Percentiles rank a stretch among this genome's conserved stretches.
Conservation (phyloP, 768 basidiomycete species). For the Dictyophora rubrovolvata region DNA sequence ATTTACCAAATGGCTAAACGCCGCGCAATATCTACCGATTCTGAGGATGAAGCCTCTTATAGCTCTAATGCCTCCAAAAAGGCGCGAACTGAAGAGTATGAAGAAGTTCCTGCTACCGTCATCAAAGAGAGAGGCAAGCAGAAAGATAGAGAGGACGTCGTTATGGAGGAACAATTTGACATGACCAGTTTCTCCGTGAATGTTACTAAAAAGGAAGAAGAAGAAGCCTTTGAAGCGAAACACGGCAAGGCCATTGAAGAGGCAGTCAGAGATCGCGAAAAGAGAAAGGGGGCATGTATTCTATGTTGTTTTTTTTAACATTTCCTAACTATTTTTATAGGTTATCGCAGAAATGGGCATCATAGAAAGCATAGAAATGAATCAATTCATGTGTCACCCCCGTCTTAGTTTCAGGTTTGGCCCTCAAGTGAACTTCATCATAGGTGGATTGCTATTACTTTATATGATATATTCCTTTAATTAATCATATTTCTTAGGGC, state of each 20-base stretch:
- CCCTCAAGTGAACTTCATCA: constrained; percentile 94
- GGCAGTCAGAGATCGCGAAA: constrained; percentile 36
- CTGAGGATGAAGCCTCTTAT: constrained; percentile 24
- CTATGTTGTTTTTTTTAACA: not conserved
- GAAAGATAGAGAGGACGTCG: constrained; percentile 16
- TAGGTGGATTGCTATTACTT: constrained; percentile 40
- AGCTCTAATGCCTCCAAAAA: constrained; percentile 23
- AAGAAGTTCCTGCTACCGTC: constrained; percentile 20
- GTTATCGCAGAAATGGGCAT: constrained; percentile 78
- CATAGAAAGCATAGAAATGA: constrained; percentile 76
- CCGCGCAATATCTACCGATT: constrained; percentile 24
- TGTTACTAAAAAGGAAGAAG: constrained; percentile 32
- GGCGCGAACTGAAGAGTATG: constrained; percentile 20
- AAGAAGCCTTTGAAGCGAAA: constrained; percentile 58
- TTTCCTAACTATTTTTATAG: constrained; percentile 27
- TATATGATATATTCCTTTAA: not conserved
- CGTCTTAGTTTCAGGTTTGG: constrained; percentile 77
- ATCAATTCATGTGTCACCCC: constrained; percentile 95
- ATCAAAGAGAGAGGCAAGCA: constrained; percentile 15
- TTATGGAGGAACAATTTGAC: not conserved
- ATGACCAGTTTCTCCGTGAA: constrained; percentile 10
- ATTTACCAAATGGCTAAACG: constrained; percentile 42
- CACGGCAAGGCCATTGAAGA: constrained; percentile 47
- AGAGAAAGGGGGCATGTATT: constrained; percentile 36
- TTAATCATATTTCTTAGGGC: constrained; percentile 37